phyloP scores from a whole-genome alignment of 2,329 filamentous ascomycete genomes.

The Pseudogymnoascus sp. region DNA sequence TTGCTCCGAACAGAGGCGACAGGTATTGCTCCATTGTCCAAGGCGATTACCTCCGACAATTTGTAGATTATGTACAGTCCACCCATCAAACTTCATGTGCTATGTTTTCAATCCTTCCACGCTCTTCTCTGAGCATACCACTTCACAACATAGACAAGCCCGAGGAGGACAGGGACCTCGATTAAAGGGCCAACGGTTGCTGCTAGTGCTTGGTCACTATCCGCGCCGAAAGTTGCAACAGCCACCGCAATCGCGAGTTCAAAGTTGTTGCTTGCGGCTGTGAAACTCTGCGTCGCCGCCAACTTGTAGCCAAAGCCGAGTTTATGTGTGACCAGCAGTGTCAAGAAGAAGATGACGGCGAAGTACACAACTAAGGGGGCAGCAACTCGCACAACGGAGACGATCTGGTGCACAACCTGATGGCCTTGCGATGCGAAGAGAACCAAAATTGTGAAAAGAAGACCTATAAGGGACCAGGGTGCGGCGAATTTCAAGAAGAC shows the following conservation, averaged over 20 bases:
- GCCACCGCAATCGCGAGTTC: conserved; percentile 85
- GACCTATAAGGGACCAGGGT: conserved; percentile 72
- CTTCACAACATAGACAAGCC: conserved; percentile 63
- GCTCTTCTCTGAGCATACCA: conserved; percentile 43
- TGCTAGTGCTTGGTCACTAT: conserved; percentile 71
- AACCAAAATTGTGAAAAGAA: conserved; percentile 81
- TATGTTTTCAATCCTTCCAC: background rate
- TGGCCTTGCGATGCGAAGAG: conserved; percentile 76
- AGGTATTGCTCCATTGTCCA: background rate
- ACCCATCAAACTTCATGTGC: background rate
- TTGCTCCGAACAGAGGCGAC: background rate
- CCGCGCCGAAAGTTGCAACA: conserved; percentile 66
- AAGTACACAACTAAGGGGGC: conserved; percentile 82
- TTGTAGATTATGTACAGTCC: background rate
- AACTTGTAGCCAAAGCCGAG: conserved; percentile 69
- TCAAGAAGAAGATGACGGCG: conserved; percentile 62
- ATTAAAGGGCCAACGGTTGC: conserved; percentile 74
- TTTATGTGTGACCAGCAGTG: conserved; percentile 53
- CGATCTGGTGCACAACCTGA: conserved; percentile 74
- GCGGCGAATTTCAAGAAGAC: conserved; percentile 63
- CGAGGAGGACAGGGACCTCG: conserved; percentile 72
- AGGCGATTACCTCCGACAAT: background rate
- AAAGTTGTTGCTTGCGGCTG: conserved; percentile 87
- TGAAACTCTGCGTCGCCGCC: conserved; percentile 73
- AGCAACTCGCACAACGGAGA: conserved; percentile 72